Evolutionary conservation across 208 protist genomes (phyloP), one percentile per base, ranked within the genome.

Genomic region (Endotrypanum monterogeii): DNA sequence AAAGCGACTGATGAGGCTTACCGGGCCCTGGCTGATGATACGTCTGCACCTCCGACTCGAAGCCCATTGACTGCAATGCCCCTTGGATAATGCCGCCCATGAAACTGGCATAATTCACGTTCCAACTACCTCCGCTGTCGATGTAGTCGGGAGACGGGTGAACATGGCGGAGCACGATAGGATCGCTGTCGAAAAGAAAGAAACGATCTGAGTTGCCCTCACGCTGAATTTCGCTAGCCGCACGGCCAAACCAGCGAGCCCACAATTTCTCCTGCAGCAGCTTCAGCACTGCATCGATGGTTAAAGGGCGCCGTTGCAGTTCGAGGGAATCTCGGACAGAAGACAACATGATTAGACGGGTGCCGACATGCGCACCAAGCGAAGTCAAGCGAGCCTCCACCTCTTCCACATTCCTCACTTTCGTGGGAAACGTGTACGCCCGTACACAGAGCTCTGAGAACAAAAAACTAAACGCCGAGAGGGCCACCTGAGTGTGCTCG

Each of bases 71-170:
- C 56, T 83, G 82, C 44, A 96, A 76, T 30, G 87, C 89, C 0
- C 92, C 92, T 68, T 93, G 86, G n/a, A 94, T 63, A 23, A 96
- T 89, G 35, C 92, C 92, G 25, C 89, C 92, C 76, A 94, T 85
- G 63, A 94, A 96, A 78, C 87, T 88, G 16, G 89, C 92, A 67
- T 96, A 96, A 71, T 93, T 93, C 51, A 96, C 84, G 58, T 77
- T 93, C 88, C 92, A 96, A 9, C 80, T 83, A 5, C 89, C 88
- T 67, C 92, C 89, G 30, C 71, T 67, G 69, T 93, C 89, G 12
- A 93, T 62, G 80, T 94, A 96, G 76, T 96, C 92, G 0, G 92
- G 89, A 0, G 89, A 91, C 1, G 89, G 87, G 61, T 90, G 77
- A 1, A 94, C 83, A 62, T 89, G 82, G 56, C 75, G 78, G 18